Base-by-base conservation (phyloP, 805 yeast species). In the Schwanniomyces vanrijiae region DNA sequence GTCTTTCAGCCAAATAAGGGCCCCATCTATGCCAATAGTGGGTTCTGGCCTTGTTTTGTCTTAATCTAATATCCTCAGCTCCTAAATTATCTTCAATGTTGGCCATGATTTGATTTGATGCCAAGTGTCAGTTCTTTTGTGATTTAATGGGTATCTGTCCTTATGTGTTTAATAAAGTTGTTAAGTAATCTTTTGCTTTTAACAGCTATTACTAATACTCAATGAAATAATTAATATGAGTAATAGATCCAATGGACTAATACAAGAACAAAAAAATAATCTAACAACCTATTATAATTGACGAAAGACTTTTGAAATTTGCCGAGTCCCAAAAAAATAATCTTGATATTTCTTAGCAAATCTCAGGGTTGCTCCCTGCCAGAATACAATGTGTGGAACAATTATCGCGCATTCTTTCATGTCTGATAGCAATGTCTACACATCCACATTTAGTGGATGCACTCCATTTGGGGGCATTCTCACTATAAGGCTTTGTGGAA, bases 11-110 rank as follows among this genome's bases (percentile, higher is more conserved):
- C 41, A 90, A 76, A 60, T 89, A 90, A 3, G 96, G 90, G 6
- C 97, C 97, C 96, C 96, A 90, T 50, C 87, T 77, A 57, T 84
- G 80, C 90, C 94, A 88, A 65, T 86, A 85, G 65, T 82, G 56
- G 29, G 46, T 55, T 38, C 68, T 60, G 47, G 58, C 58, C 46
- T 60, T 60, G 52, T 66, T 62, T 40, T 68, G 65, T 41, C 56
- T 45, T 47, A 73, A 65, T 34, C 77, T 61, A 10, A 52, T 54
- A 53, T 71, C 77, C 54, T 73, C 78, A 9, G 68, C 69, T 18
- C 75, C 71, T 20, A 55, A 45, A 13, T 14, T 44, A 31, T 16
- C 43, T 22, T 37, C 34, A 31, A 24, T 39, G n/a, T 28, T 18
- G 51, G 60, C 40, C 64, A 54, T 18, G 61, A 61, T 34, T 22